phyloP scores from a whole-genome alignment of 192 early-diverging fungal genomes.

The Paraglomus brasilianum region DNA sequence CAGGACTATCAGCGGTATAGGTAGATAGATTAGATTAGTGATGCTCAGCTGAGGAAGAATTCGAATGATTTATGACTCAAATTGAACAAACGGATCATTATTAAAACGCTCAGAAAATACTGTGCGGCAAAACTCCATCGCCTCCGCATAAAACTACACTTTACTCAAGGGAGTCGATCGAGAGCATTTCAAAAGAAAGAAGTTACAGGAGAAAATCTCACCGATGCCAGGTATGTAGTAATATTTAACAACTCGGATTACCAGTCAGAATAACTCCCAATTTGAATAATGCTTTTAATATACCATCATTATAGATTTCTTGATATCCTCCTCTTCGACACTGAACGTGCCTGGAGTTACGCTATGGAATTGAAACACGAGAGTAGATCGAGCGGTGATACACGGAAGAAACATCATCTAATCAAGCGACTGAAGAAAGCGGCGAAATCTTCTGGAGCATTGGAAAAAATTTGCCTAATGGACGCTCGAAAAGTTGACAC shows the following conservation, averaged over 20 bases:
- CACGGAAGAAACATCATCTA: constrained; percentile 65
- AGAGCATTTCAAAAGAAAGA: constrained; percentile 50
- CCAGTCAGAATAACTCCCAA: too few relatives aligned
- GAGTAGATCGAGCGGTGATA: constrained; percentile 52
- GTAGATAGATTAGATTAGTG: constrained; percentile 32
- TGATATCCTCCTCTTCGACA: constrained; percentile 63
- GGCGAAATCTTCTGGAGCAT: constrained; percentile 44
- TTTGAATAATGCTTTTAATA: too few relatives aligned
- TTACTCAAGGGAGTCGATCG: constrained; percentile 53
- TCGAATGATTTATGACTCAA: not conserved
- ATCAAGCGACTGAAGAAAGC: constrained; percentile 64
- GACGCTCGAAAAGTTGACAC: constrained; percentile 48
- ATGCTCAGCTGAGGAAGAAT: not conserved
- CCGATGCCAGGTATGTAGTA: constrained; percentile 46
- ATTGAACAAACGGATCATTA: too few relatives aligned
- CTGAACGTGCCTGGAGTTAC: constrained; percentile 75
- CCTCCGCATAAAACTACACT: constrained; percentile 53
- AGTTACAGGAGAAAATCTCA: constrained; percentile 44
- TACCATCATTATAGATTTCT: constrained; percentile 50
- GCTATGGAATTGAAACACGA: constrained; percentile 75
- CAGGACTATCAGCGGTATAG: constrained; percentile 79
- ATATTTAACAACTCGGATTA: not conserved
- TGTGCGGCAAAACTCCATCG: constrained; percentile 63
- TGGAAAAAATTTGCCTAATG: constrained; percentile 49
- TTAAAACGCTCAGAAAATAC: constrained; percentile 54